These are phyloP conservation scores for Leccinellum luteum DNA, from an alignment of 768 basidiomycete genomes.

Conservation along the genomic window DNA sequence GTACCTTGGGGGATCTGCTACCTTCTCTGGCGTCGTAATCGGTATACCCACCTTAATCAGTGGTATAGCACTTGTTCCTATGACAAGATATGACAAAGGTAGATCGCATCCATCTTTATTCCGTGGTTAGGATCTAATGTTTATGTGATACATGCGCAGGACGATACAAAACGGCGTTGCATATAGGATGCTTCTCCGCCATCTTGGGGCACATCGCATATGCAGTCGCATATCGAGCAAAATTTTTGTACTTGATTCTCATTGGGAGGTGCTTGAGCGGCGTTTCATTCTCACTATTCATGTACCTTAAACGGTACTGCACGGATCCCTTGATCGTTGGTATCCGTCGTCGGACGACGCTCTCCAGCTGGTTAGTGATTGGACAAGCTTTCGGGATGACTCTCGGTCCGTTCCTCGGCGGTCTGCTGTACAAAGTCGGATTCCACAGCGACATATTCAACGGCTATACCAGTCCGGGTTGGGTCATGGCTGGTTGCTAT, in stretches of 20 bases:
- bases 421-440: constrained; percentile 54
- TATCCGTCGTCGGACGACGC: constrained; percentile 33
- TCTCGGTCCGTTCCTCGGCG: not conserved
- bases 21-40: constrained; percentile 64
- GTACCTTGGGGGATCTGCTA: constrained; percentile 62
- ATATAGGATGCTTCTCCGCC: constrained; percentile 50
- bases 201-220: constrained; percentile 57
- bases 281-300: constrained; percentile 57
- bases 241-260: constrained; percentile 67
- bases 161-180: constrained; percentile 53
- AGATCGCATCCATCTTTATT: constrained; percentile 1
- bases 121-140: not conserved
- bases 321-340: constrained; percentile 62
- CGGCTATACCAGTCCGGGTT: constrained; percentile 65
- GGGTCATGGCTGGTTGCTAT: constrained; percentile 44
- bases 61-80: constrained; percentile 54
- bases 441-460: constrained; percentile 59
- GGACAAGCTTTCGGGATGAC: constrained; percentile 38
- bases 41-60: constrained; percentile 67
- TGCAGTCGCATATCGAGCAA: constrained; percentile 55
- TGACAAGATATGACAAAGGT: constrained; percentile 59
- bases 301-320: constrained; percentile 71
- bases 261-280: constrained; percentile 67
- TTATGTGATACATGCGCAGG: constrained; percentile 36
- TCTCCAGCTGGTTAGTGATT: constrained; percentile 53